These are phyloP conservation scores for Solidago caesia DNA, from an alignment of 129 eudicot genomes.

Conservation along the genomic window DNA sequence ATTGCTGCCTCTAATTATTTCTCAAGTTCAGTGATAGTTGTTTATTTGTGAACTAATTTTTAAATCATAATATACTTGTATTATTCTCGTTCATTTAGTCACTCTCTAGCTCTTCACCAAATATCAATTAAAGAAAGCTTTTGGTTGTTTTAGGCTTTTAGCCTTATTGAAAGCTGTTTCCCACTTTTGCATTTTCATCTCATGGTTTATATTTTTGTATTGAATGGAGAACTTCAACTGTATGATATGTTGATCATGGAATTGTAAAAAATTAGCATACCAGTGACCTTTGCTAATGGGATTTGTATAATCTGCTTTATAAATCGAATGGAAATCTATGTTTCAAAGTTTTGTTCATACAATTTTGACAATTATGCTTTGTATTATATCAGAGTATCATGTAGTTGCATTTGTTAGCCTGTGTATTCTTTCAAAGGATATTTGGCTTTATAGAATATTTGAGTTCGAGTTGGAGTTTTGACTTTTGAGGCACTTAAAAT, in stretches of 20 bases:
- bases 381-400: background rate
- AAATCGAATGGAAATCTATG: background rate
- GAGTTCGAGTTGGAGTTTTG: background rate
- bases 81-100: too few species aligned
- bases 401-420: background rate
- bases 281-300: background rate
- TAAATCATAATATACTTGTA: too few species aligned
- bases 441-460: too few species aligned
- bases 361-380: background rate
- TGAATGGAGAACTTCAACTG: background rate
- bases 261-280: background rate
- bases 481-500: background rate
- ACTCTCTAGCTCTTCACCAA: too few species aligned
- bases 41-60: too few species aligned
- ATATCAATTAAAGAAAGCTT: too few species aligned
- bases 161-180: background rate
- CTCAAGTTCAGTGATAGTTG: too few species aligned
- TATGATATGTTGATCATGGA: background rate
- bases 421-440: too few species aligned
- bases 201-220: background rate
- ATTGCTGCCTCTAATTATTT: too few species aligned
- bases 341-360: background rate
- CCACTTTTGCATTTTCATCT: background rate
- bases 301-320: background rate
- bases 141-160: background rate